These are phyloP conservation scores for Akanthomyces uredinophilus DNA, from an alignment of 2,329 filamentous ascomycete genomes.

Conservation along the genomic window DNA sequence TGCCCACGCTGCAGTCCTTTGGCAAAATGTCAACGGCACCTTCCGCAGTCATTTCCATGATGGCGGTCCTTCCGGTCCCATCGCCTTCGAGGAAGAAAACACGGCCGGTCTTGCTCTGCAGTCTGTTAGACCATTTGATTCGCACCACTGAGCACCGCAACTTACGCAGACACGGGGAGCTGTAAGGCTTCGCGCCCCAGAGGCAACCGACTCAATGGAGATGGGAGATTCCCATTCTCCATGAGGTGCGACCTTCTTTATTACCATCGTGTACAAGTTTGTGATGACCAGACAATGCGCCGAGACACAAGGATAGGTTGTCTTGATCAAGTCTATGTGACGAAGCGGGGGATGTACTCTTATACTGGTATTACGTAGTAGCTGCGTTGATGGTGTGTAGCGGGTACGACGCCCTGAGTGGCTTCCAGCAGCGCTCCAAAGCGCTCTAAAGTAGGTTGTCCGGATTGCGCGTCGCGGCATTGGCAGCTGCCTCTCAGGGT, in stretches of 20 bases:
- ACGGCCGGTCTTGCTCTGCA: conserved; percentile 25
- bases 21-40: conserved; percentile 38
- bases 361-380: background rate
- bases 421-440: background rate
- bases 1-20: conserved; percentile 36
- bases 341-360: background rate
- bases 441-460: background rate
- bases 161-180: conserved; percentile 34
- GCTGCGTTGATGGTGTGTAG: background rate
- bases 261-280: conserved; percentile 19
- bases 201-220: conserved; percentile 31
- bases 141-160: background rate
- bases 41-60: conserved; percentile 36
- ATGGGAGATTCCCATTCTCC: conserved; percentile 38
- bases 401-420: background rate
- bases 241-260: conserved; percentile 27
- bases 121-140: background rate
- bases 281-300: too few relatives aligned
- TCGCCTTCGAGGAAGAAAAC: conserved; percentile 35
- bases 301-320: background rate
- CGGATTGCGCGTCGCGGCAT: background rate
- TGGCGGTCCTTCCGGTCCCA: conserved; percentile 36
- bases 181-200: conserved; percentile 28
- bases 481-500: background rate
- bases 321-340: background rate